Base-by-base conservation (phyloP, 176 grass and related monocot species). In the Thinopyrum elongatum region DNA sequence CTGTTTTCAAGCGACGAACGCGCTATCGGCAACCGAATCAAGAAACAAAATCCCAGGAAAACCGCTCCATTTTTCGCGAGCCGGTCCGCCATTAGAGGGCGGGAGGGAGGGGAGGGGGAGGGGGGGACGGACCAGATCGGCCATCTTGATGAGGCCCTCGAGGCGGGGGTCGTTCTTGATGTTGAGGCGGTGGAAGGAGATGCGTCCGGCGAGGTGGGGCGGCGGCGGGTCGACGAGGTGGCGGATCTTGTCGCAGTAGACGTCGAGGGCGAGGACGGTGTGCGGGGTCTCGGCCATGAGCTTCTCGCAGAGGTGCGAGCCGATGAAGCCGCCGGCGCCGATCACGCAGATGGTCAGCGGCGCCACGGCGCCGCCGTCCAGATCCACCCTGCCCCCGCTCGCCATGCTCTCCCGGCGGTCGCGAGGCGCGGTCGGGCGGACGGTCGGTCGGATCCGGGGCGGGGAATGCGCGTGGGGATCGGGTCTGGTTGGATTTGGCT, bases 291-390 rank as follows among this genome's bases (percentile, higher is more conserved):
- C 96, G 78, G 81, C 90, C 88, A 98, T 92, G 76, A 98, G 90
- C 90, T 98, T 98, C 90, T 98, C 96, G 93, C 93, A 95, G 39
- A 98, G 93, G 90, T 98, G 96, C 70, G 96, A 98, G 65, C 96
- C 93, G 74, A 98, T 98, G 88, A 98, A 98, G 55, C 49, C 49
- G 49, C 49, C 49, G 49, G 49, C 16, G 16, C 49, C 49, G 49
- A 53, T 53, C 49, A 53, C 1, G 49, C 49, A 53, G 49, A 53
- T 53, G 49, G 49, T 53, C 16, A 53, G 49, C 49, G 49, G 49
- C 16, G 49, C 49, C 49, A 53, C 49, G 49, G 49, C 49, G 49
- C 80, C 93, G 80, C 90, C 96, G 74, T 95, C 96, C 80, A 98
- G 96, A 98, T 98, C 96, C 90, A 91, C 12, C 74, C 91, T 90